These are phyloP conservation scores for Ceratobasidium sp. DNA, from an alignment of 1,284 basidiomycete species.

Conservation along the genomic window DNA sequence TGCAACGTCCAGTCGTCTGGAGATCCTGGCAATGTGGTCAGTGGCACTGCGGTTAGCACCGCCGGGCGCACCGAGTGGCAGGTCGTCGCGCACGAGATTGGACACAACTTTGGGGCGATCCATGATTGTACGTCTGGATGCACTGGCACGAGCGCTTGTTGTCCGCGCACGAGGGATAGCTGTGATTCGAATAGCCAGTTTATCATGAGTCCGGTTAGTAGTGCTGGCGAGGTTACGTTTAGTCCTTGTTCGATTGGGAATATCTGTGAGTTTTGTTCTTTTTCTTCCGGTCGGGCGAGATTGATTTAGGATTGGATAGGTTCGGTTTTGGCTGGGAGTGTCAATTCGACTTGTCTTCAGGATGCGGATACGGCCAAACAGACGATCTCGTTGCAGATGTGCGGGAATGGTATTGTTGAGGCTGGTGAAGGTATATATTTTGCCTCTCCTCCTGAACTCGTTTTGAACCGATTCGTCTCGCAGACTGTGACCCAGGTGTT, in stretches of 20 bases:
- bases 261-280: conserved; percentile 66
- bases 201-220: conserved; percentile 84
- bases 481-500: conserved; percentile 88
- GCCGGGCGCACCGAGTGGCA: conserved; percentile 68
- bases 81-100: conserved; percentile 87
- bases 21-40: conserved; percentile 57
- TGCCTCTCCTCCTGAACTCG: background rate
- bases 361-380: conserved; percentile 57
- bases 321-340: conserved; percentile 42
- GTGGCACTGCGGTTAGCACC: conserved; percentile 86
- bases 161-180: conserved; percentile 65
- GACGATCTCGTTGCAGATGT: conserved; percentile 72
- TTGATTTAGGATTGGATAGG: background rate
- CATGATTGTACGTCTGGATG: conserved; percentile 67
- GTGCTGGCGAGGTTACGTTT: conserved; percentile 70
- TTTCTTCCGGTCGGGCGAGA: background rate
- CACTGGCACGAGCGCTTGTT: conserved; percentile 65
- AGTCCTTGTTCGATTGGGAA: conserved; percentile 86
- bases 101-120: conserved; percentile 92
- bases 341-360: conserved; percentile 68
- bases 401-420: conserved; percentile 82
- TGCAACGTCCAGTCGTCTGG: conserved; percentile 39
- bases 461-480: conserved; percentile 60
- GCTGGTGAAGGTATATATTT: conserved; percentile 46
- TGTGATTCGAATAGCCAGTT: conserved; percentile 75